These are phyloP conservation scores for Apophysomyces trapeziformis DNA, from an alignment of 371 early-diverging fungal genomes.

Conservation along the genomic window DNA sequence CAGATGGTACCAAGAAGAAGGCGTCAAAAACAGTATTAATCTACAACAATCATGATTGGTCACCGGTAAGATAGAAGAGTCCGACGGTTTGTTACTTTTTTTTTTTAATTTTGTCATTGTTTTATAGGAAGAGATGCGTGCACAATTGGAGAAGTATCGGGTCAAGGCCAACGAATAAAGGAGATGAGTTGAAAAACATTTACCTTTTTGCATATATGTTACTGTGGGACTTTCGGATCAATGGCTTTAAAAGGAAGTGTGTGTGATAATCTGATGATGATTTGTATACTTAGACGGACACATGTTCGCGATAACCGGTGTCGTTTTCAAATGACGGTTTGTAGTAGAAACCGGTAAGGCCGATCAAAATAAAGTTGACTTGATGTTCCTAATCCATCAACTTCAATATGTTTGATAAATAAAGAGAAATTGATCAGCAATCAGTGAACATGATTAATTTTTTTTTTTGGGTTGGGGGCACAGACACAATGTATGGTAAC, in stretches of 20 bases:
- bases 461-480: too few species aligned
- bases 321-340: slow-evolving; percentile 11
- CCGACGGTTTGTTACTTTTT: neutral
- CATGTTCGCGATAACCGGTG: slow-evolving; percentile 1
- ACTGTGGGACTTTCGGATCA: slow-evolving; percentile 1
- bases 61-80: slow-evolving; percentile 27
- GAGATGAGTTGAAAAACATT: slow-evolving; percentile 11
- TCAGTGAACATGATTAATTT: neutral
- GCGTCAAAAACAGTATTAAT: slow-evolving; percentile 43
- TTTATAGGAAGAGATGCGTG: slow-evolving; percentile 26
- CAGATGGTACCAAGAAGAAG: slow-evolving; percentile 39
- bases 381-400: neutral
- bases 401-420: neutral
- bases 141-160: slow-evolving; percentile 24
- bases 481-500: neutral
- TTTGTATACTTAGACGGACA: slow-evolving; percentile 5
- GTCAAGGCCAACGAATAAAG: slow-evolving; percentile 16
- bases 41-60: slow-evolving; percentile 43
- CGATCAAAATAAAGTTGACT: neutral
- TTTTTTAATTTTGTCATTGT: neutral
- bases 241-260: neutral
- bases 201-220: neutral
- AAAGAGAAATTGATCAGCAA: neutral
- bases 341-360: slow-evolving; percentile 15
- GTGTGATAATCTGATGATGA: slow-evolving; percentile 5